These are phyloP conservation scores for Arachis hypogaea DNA, from an alignment of 306 rosid species.

Conservation along the genomic window DNA sequence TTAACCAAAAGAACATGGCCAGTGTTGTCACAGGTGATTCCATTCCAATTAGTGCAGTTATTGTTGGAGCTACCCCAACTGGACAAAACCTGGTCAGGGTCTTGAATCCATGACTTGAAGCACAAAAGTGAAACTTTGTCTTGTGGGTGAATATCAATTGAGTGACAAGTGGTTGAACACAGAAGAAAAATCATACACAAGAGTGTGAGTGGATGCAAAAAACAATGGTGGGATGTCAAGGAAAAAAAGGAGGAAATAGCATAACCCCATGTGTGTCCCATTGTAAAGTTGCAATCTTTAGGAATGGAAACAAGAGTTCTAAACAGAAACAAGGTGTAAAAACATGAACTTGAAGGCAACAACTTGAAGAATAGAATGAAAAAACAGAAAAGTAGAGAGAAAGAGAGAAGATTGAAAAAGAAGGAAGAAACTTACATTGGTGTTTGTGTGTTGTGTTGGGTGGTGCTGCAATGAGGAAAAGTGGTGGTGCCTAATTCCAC, in stretches of 20 bases:
- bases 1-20: slow-evolving; percentile 74
- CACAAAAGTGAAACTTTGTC: slow-evolving; percentile 66
- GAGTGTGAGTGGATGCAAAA: slow-evolving; percentile 42
- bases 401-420: not conserved
- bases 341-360: slow-evolving; percentile 22
- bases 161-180: slow-evolving; percentile 43
- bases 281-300: slow-evolving; percentile 35
- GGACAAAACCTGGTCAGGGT: slow-evolving; percentile 68
- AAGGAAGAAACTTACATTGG: slow-evolving; percentile 37
- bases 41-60: slow-evolving; percentile 74
- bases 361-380: slow-evolving; percentile 32
- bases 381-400: slow-evolving; percentile 8
- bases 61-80: slow-evolving; percentile 72
- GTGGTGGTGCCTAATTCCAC: slow-evolving; percentile 27
- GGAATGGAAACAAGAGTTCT: slow-evolving; percentile 28
- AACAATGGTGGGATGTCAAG: slow-evolving; percentile 27
- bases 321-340: slow-evolving; percentile 37
- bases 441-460: not conserved
- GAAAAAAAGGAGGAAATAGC: slow-evolving; percentile 16
- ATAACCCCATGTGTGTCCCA: slow-evolving; percentile 50
- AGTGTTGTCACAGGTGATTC: slow-evolving; percentile 76
- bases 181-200: slow-evolving; percentile 51
- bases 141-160: slow-evolving; percentile 62
- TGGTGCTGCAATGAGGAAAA: not conserved
- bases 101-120: slow-evolving; percentile 59